Evolutionary conservation across 345 rosid genomes (phyloP).

Genomic region (Mercurialis annua): DNA sequence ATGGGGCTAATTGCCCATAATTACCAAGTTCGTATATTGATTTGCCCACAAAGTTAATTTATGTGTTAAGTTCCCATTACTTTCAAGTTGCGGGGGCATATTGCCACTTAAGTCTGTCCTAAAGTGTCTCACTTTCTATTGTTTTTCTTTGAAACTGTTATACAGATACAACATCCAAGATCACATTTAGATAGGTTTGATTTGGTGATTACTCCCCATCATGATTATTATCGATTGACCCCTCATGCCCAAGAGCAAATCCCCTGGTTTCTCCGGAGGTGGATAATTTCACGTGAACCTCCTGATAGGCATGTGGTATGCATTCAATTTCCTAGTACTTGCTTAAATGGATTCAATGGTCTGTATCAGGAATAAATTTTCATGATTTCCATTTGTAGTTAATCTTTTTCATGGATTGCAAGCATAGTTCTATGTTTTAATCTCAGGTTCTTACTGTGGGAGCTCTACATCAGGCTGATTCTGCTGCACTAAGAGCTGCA

Average conservation of each 20-base stretch:
- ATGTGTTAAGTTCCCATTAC: background rate
- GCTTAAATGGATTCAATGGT: constrained; percentile 6
- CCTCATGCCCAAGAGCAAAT: constrained; percentile 27
- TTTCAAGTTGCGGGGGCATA: background rate
- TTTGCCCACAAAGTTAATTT: too few relatives aligned
- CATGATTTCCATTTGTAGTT: constrained; percentile 2
- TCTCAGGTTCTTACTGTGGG: constrained; percentile 28
- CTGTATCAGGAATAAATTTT: background rate
- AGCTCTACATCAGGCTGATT: constrained; percentile 22
- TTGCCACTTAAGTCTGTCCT: constrained; percentile 10
- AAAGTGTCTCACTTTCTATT: too few relatives aligned
- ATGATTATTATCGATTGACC: constrained; percentile 33
- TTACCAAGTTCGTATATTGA: too few relatives aligned
- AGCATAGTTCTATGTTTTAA: too few relatives aligned
- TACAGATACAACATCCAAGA: constrained; percentile 35
- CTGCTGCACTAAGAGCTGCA: constrained; percentile 20
- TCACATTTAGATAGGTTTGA: constrained; percentile 24
- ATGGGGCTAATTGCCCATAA: too few relatives aligned
- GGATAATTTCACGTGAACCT: constrained; percentile 31
- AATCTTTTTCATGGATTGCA: background rate
- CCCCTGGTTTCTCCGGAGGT: constrained; percentile 26
- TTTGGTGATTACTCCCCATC: constrained; percentile 29
- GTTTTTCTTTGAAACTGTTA: constrained; percentile 17
- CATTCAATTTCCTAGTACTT: constrained; percentile 15
- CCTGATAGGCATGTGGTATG: constrained; percentile 30